Base-by-base conservation (phyloP, 1,284 basidiomycete genomes). In the Apiotrichum brassicae region DNA sequence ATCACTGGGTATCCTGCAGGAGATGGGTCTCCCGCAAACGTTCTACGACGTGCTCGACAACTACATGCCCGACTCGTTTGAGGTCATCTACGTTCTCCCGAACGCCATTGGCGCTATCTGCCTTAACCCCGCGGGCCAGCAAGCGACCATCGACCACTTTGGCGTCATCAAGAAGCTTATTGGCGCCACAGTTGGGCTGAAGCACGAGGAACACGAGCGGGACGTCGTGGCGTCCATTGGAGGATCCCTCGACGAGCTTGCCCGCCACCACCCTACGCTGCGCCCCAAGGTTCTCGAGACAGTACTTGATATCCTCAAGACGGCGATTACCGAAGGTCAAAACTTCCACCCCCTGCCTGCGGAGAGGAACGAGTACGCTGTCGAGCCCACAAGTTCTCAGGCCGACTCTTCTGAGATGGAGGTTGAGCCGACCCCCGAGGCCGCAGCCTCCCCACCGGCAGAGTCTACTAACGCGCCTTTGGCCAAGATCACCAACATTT, bases 91-190 rank as follows among this genome's bases (percentile, higher is more conserved):
- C 76, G 83, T 92, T 0, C 83, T 97, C 48, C 88, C 93, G 0
- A 94, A 94, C 62, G 94, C 92, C n/a, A 83, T 98, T 47, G 93
- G 94, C 30, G 95, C 95, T 0, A 78, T 98, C 37, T 98, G 94
- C 69, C 80, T 99, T 48, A 99, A 99, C 65, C 84, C 89, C 60
- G 77, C 81, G 3, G 95, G 95, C 3, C 83, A 95, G 60, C 81
- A 87, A 33, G 86, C 89, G 62, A 81, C 97, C 35, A 75, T 82
- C 14, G 79, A 80, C 11, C 83, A 85, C 40, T 85, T 87, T 1
- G 81, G 79, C 47, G 82, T 97, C 53, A 86, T 98, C 59, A 83
- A 83, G 8, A 81, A 83, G 43, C 82, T 97, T 45, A 87, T 98
- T 66, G 83, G 91, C 54, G 90, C 95, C 71, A 87, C 87, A 2